phyloP scores from a whole-genome alignment of 139 green algal genomes.

The Astrephomene gubernaculifera region DNA sequence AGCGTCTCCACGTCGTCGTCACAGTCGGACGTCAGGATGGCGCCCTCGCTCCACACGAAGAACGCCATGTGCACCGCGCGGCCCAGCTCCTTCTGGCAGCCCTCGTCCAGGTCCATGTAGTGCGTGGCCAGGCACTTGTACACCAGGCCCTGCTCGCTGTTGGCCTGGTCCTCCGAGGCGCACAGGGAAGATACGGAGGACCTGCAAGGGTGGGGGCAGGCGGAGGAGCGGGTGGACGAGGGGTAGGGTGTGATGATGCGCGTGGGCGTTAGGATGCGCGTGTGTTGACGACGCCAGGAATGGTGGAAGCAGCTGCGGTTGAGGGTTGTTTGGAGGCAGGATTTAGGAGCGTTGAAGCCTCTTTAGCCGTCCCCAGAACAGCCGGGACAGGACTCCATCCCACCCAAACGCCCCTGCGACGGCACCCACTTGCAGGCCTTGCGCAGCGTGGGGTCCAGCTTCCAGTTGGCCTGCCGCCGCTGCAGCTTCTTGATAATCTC shows the following conservation, averaged over 20 bases:
- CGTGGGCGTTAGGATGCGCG: too few relatives aligned
- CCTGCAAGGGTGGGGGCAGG: too few relatives aligned
- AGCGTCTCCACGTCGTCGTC: slow-evolving; percentile 74
- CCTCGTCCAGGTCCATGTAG: slow-evolving; percentile 59
- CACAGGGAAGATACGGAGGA: slow-evolving; percentile 37
- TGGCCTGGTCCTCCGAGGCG: slow-evolving; percentile 23
- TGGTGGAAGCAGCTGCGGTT: too few relatives aligned
- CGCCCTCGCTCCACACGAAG: slow-evolving; percentile 75
- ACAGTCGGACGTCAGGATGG: slow-evolving; percentile 78
- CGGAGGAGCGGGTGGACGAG: too few relatives aligned
- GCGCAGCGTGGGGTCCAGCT: slow-evolving; percentile 81
- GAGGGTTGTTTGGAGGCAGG: too few relatives aligned
- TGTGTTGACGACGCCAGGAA: too few relatives aligned
- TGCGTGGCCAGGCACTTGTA: slow-evolving; percentile 79
- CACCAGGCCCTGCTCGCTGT: slow-evolving; percentile 63
- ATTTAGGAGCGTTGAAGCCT: too few relatives aligned
- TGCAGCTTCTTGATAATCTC: slow-evolving; percentile 68
- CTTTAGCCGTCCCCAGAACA: too few relatives aligned
- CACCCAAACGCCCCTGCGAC: neutral
- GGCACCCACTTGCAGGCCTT: slow-evolving; percentile 63
- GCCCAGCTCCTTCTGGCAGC: slow-evolving; percentile 80
- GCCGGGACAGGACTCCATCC: too few relatives aligned
- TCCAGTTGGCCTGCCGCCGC: slow-evolving; percentile 76
- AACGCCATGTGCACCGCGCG: slow-evolving; percentile 88
- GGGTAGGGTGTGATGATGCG: too few relatives aligned